Conservation (phyloP, 2,329 filamentous ascomycete species). For the Alternaria angustiovoidea region DNA sequence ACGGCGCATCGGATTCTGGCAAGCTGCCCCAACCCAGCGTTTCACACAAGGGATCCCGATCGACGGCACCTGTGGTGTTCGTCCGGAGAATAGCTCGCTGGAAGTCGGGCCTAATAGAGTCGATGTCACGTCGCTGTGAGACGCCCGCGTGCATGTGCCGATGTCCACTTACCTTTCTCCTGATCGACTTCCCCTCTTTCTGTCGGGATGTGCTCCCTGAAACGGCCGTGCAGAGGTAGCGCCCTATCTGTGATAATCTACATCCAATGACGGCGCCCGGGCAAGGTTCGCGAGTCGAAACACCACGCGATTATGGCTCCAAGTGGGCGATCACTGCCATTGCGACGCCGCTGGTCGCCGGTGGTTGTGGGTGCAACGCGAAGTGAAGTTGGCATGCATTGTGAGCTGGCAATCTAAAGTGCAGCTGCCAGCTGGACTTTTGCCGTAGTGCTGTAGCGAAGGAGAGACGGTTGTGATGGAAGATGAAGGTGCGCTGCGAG, state of each 20-base stretch:
- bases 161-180: slow-evolving; percentile 7
- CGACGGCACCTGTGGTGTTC: background rate
- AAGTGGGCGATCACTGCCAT: slow-evolving; percentile 10
- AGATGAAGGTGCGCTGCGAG: background rate
- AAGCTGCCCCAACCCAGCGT: slow-evolving; percentile 8
- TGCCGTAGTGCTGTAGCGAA: background rate
- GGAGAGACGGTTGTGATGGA: background rate
- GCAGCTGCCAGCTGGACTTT: background rate
- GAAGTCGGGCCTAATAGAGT: slow-evolving; percentile 1
- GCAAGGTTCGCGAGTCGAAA: slow-evolving; percentile 10
- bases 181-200: slow-evolving; percentile 18
- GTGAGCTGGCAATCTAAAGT: slow-evolving; percentile 1
- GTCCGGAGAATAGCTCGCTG: slow-evolving; percentile 2
- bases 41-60: slow-evolving; percentile 4
- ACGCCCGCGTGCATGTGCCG: slow-evolving; percentile 1
- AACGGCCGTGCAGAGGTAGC: slow-evolving; percentile 20
- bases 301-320: slow-evolving; percentile 1
- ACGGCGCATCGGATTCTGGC: slow-evolving; percentile 13
- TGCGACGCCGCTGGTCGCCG: slow-evolving; percentile 2
- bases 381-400: background rate
- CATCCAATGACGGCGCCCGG: slow-evolving; percentile 7
- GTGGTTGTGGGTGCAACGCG: background rate
- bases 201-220: slow-evolving; percentile 8
- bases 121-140: background rate
- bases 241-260: background rate